Percentiles rank a stretch among this genome's conserved stretches.
Evolutionary conservation across 192 early-diverging fungal species (phyloP).

Genomic region (Linnemannia zychae): DNA sequence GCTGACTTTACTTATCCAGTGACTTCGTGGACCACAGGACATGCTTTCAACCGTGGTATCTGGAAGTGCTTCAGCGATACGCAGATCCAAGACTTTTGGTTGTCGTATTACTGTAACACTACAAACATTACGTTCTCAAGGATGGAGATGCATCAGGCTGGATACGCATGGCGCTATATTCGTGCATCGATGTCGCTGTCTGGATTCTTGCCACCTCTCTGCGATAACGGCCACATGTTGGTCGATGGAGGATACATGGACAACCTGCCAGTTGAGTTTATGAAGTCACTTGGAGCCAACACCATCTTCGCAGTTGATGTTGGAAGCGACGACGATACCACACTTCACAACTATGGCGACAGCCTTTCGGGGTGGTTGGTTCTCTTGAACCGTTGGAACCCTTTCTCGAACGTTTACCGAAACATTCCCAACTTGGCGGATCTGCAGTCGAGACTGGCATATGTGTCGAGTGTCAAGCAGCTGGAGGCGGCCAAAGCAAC

Average conservation of each 20-base stretch:
- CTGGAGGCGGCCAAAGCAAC: slow-evolving; percentile 91
- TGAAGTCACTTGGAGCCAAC: slow-evolving; percentile 84
- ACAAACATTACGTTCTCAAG: slow-evolving; percentile 97
- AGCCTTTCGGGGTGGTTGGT: slow-evolving; percentile 95
- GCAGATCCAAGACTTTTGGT: slow-evolving; percentile 98
- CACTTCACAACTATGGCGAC: slow-evolving; percentile 92
- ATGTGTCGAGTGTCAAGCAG: slow-evolving; percentile 89
- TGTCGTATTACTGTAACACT: slow-evolving; percentile 94
- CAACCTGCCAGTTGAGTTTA: slow-evolving; percentile 93
- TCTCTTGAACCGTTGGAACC: slow-evolving; percentile 84
- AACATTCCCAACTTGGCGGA: slow-evolving; percentile 93
- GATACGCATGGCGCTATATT: slow-evolving; percentile 97
- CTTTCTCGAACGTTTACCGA: slow-evolving; percentile 72
- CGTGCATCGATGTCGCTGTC: slow-evolving; percentile 98
- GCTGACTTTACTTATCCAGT: slow-evolving; percentile 97
- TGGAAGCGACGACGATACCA: slow-evolving; percentile 92
- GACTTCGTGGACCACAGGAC: slow-evolving; percentile 90
- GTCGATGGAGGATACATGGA: slow-evolving; percentile 99
- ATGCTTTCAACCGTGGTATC: slow-evolving; percentile 96
- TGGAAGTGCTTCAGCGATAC: slow-evolving; percentile 96
- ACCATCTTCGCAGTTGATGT: slow-evolving; percentile 97
- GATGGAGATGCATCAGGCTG: slow-evolving; percentile 91
- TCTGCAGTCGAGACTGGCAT: slow-evolving; percentile 94
- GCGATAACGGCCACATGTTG: slow-evolving; percentile 97
- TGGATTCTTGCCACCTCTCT: slow-evolving; percentile 95